These are phyloP conservation scores for Ceratobasidium sp. DNA, from an alignment of 1,284 basidiomycete genomes.

Conservation along the genomic window DNA sequence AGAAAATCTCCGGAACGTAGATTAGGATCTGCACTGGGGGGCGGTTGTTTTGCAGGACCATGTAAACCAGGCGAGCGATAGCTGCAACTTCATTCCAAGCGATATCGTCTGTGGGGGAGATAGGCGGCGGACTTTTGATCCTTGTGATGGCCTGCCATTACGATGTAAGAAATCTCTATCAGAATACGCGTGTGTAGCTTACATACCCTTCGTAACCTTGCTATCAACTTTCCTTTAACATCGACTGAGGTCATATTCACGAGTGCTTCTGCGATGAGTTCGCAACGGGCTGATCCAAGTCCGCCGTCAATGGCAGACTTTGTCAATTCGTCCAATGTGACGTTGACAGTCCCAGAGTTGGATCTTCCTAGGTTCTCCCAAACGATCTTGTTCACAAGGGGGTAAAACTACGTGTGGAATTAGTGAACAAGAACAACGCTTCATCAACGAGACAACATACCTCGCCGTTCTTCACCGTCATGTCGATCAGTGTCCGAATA, in stretches of 20 bases:
- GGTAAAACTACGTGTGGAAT: constrained; percentile 66
- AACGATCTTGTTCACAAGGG: constrained; percentile 76
- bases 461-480: constrained; percentile 78
- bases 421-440: not conserved
- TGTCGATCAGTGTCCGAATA: constrained; percentile 78
- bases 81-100: constrained; percentile 89
- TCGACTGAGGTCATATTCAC: constrained; percentile 81
- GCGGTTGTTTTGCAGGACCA: constrained; percentile 77
- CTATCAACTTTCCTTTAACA: constrained; percentile 81
- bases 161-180: constrained; percentile 2
- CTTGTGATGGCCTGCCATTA: constrained; percentile 73
- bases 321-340: constrained; percentile 82
- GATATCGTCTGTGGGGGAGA: constrained; percentile 74
- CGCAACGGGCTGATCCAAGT: constrained; percentile 78
- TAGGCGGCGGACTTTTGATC: constrained; percentile 74
- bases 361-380: constrained; percentile 82
- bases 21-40: constrained; percentile 77
- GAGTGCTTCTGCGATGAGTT: constrained; percentile 80
- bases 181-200: not conserved
- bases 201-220: constrained; percentile 80
- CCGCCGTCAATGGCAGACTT: constrained; percentile 85
- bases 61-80: constrained; percentile 77
- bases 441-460: constrained; percentile 58
- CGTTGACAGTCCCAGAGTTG: constrained; percentile 75
- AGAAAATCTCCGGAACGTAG: constrained; percentile 85